Base-by-base conservation (phyloP, 306 rosid species). In the Gleditsia sinensis region DNA sequence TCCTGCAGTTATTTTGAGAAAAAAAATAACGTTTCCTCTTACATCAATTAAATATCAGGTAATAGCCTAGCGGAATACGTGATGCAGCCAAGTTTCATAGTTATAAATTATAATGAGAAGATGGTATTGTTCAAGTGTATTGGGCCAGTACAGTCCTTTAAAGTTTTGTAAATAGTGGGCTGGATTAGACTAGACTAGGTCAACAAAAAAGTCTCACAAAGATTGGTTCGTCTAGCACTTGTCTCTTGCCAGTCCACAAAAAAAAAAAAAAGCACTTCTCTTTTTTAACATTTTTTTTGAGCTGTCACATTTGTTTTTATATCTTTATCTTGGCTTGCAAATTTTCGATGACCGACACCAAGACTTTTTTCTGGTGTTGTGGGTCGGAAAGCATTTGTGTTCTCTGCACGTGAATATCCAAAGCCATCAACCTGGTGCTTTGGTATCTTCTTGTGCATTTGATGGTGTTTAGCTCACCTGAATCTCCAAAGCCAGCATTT, bases 321-420 rank as follows among this genome's bases (percentile, higher is more conserved):
- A n/a, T 40, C 60, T 0, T 50, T 36, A 45, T 28, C 59, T 25
- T 46, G 36, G 17, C 1, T 9, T 13, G 36, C 21, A 57, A 33
- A 63, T 56, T 48, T 78, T 5, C 8, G 7, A 43, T 83, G 83
- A 8, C 86, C 83, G 54, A 84, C 86, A 9, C 91, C 90, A 5
- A 95, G 97, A 79, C 95, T 89, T 74, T 69, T 70, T 7, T 83
- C 82, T 25, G 82, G 80, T 27, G 67, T 23, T 36, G 82, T 77
- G 7, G 83, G 88, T 49, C 85, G 77, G 36, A 77, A 80, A 42
- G 57, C 82, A 43, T 49, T 27, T 43, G 32, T 1, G 20, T 23
- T 1, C 6, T 20, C 49, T 62, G 17, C 32, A 10, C 20, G n/a
- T 13, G 70, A 12, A 27, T 27, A 56, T 43, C 54, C 23, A 17